Percentiles rank a stretch among this genome's conserved stretches.
Conservation (phyloP, 129 eudicot species). For the Flaveria sonorensis region DNA sequence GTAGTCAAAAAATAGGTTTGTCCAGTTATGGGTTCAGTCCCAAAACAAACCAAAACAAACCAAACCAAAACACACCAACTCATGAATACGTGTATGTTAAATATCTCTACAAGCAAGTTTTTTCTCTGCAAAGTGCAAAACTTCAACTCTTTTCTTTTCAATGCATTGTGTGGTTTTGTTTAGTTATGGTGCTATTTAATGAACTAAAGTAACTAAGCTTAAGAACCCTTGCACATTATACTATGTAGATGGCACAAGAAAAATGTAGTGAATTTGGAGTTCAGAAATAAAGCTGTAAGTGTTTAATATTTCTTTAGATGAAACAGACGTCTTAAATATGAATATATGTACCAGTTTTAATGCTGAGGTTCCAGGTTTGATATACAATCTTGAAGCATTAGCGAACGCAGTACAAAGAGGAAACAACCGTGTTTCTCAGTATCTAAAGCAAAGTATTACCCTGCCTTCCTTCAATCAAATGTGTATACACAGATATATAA, state of each 20-base stretch:
- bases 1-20: background rate
- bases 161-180: background rate
- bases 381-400: background rate
- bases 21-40: background rate
- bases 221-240: background rate
- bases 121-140: slow-evolving; percentile 9
- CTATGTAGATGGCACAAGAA: background rate
- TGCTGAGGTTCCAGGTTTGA: background rate
- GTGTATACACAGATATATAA: background rate
- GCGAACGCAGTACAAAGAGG: slow-evolving; percentile 2
- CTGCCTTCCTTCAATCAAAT: background rate
- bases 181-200: background rate
- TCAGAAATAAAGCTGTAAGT: background rate
- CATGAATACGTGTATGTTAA: background rate
- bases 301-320: background rate
- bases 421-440: slow-evolving; percentile 5
- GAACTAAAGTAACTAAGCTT: background rate
- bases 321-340: background rate
- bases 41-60: too few relatives aligned
- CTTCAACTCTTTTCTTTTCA: background rate
- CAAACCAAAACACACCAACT: background rate
- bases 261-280: background rate
- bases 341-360: background rate
- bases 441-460: background rate
- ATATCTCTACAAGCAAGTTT: background rate